Conservation (phyloP, 176 grass and related monocot species). For the bread wheat (Triticum aestivum) region IWGSC_CS_RefSeq_v2.1 NC_057798.1:65217247-65217746, state of each 20-base stretch:
- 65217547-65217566: slow-evolving; percentile 68
- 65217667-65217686: slow-evolving; percentile 77
- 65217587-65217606: slow-evolving; percentile 65
- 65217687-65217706: slow-evolving; percentile 48
- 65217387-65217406: neutral
- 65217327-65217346: neutral
- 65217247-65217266: slow-evolving; percentile 54
- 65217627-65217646: slow-evolving; percentile 69
- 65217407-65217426: neutral
- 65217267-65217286: slow-evolving; percentile 36
- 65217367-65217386: neutral
- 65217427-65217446: neutral
- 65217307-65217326: slow-evolving; percentile 41
- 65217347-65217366: neutral
- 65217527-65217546: slow-evolving; percentile 75
- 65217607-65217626: slow-evolving; percentile 46
- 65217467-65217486: slow-evolving; percentile 37
- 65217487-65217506: slow-evolving; percentile 81
- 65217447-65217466: neutral
- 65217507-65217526: slow-evolving; percentile 85
- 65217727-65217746: neutral
- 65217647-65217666: slow-evolving; percentile 78
- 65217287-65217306: slow-evolving; percentile 65
- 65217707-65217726: neutral
- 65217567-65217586: slow-evolving; percentile 76